Evolutionary conservation across 176 grass and related monocot species (phyloP).

Genomic region (Zea luxurians): DNA sequence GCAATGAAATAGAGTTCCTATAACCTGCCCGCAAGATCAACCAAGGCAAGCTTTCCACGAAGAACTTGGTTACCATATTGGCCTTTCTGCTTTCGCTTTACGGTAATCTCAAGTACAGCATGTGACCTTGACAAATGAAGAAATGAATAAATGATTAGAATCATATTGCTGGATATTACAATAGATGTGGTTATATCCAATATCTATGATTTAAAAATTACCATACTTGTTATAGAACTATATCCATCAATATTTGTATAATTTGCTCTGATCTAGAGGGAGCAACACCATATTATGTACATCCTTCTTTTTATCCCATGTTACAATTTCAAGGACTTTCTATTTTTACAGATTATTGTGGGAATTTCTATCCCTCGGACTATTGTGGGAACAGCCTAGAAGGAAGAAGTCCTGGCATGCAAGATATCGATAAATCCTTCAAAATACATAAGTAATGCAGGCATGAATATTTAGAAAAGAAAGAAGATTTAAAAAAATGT

Average conservation of each 20-base stretch:
- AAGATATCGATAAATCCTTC: background rate
- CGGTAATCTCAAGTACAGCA: slow-evolving; percentile 93
- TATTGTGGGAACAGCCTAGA: background rate
- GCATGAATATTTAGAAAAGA: background rate
- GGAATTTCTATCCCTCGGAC: background rate
- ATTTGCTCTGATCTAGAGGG: background rate
- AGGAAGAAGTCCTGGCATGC: slow-evolving; percentile 5
- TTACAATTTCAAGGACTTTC: background rate
- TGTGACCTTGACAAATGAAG: slow-evolving; percentile 64
- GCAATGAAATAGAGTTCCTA: slow-evolving; percentile 18
- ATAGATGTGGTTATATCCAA: background rate
- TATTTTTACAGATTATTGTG: background rate
- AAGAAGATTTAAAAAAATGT: slow-evolving; percentile 18
- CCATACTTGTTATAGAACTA: background rate
- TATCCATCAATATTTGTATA: background rate
- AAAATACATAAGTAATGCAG: slow-evolving; percentile 6
- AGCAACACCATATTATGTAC: background rate
- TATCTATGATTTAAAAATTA: background rate
- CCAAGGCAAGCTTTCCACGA: slow-evolving; percentile 97
- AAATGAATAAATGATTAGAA: background rate
- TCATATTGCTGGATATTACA: background rate
- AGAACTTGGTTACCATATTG: slow-evolving; percentile 89
- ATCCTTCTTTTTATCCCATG: slow-evolving; percentile 3
- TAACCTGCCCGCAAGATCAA: slow-evolving; percentile 97
- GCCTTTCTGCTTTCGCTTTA: slow-evolving; percentile 89